These are phyloP conservation scores for Trametes sp. DNA, from an alignment of 1,284 basidiomycete species.

Conservation along the genomic window DNA sequence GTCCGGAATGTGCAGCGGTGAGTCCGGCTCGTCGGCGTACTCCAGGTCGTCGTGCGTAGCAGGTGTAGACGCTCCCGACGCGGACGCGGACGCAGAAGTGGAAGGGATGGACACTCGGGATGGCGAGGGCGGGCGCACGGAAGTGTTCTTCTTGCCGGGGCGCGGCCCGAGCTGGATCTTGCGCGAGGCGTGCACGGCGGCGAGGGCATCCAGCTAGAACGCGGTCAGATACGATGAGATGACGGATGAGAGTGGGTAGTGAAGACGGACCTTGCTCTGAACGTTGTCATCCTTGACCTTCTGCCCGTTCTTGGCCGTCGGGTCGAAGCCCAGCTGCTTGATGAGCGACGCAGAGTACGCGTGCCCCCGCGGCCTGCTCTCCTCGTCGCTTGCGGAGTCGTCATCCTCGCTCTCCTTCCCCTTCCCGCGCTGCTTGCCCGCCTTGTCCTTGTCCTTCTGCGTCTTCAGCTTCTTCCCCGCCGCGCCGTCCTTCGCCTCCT, in stretches of 20 bases:
- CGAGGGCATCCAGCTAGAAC: slow-evolving; percentile 58
- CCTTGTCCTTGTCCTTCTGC: slow-evolving; percentile 31
- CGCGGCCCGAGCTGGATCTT: slow-evolving; percentile 60
- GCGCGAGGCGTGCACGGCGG: slow-evolving; percentile 54
- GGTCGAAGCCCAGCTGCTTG: slow-evolving; percentile 78
- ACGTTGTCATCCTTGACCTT: slow-evolving; percentile 48
- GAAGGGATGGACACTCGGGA: not conserved
- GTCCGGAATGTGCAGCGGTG: slow-evolving; percentile 27
- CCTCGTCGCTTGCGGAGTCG: slow-evolving; percentile 5
- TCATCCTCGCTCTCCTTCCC: slow-evolving; percentile 21
- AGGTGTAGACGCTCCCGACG: not conserved
- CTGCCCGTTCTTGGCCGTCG: slow-evolving; percentile 60
- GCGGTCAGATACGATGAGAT: not conserved
- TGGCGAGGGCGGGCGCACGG: slow-evolving; percentile 33
- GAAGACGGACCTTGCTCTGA: slow-evolving; percentile 65
- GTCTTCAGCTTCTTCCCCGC: slow-evolving; percentile 15
- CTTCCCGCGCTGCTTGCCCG: slow-evolving; percentile 36
- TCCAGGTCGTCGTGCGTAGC: slow-evolving; percentile 22
- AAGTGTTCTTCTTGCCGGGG: slow-evolving; percentile 54
- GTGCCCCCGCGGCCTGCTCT: slow-evolving; percentile 44
- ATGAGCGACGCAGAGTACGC: slow-evolving; percentile 71
- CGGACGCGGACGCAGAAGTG: not conserved
- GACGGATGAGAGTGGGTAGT: not conserved
- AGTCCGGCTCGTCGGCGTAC: slow-evolving; percentile 17
- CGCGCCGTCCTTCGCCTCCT: slow-evolving; percentile 16